Base-by-base conservation (phyloP, 371 early-diverging fungal species). In the Quaeritorhiza haematococci region DNA sequence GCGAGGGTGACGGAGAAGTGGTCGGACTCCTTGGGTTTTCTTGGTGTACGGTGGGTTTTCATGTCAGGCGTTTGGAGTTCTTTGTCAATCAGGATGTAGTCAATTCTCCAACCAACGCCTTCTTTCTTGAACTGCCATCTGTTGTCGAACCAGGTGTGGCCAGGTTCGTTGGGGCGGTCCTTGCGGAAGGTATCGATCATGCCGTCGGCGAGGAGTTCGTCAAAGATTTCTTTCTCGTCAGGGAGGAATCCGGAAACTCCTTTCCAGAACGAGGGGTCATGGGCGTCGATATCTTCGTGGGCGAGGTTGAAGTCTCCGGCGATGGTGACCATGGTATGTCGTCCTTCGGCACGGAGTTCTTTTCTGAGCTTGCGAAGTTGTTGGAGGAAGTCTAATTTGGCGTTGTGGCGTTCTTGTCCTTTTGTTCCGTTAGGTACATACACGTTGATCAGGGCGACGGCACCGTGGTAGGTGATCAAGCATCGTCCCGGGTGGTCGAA, bases 371-470 rank as follows among this genome's bases (percentile, higher is more conserved):
- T 13, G 24, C 26, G 34, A 23, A 59, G 28, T 24, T 50, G 33
- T 3, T 50, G n/a, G 6, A 59, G 45, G 53, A 59, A 59, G 8
- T 44, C 10, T 46, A 59, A 42, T 33, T 59, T 59, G 42, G 21
- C 51, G 3, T 51, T 27, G 2, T 52, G 53, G 5, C 59, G 41
- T 10, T 51, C 28, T 8, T 5, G 17, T 15, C 34, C 17, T 3
- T 47, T 28, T 27, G 51, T 45, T 8, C 59, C 59, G 33, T 51
- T 59, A 34, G 59, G 59, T 24, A 59, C 53, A 32, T 59, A 59
- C 15, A 45, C 52, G 21, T 51, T 59, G 34, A 59, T 38, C 29
- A 59, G 21, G 33, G 3, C n/a, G 21, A 34, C 6, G 7, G 4
- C 13, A 7, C 15, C 30, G 4, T 35, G 19, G 4, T 10, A 3